phyloP scores from a whole-genome alignment of 495 filamentous ascomycete species.

The Amphirosellinia nigrospora region DNA sequence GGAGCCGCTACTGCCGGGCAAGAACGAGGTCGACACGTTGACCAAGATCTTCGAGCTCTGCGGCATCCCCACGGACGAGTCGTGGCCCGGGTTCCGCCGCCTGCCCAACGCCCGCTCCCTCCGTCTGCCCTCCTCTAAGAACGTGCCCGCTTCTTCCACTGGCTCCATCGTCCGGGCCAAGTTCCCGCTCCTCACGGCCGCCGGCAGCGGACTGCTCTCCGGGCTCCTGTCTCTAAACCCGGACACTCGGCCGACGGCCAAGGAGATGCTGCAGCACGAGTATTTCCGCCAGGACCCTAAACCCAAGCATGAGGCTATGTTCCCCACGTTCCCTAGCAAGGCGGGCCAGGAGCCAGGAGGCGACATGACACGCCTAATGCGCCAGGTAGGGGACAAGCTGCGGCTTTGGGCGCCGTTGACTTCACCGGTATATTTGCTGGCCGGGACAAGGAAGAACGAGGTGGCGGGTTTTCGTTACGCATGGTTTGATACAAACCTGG shows the following conservation, averaged over 20 bases:
- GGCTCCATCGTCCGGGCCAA: slow-evolving; percentile 65
- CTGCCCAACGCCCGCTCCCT: slow-evolving; percentile 88
- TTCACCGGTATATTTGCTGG: slow-evolving; percentile 80
- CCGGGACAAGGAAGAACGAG: slow-evolving; percentile 73
- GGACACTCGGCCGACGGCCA: slow-evolving; percentile 68
- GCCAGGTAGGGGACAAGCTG: slow-evolving; percentile 79
- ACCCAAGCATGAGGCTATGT: slow-evolving; percentile 84
- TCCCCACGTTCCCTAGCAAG: slow-evolving; percentile 92
- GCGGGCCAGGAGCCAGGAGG: slow-evolving; percentile 86
- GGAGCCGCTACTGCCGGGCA: slow-evolving; percentile 85
- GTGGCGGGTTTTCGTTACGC: slow-evolving; percentile 81
- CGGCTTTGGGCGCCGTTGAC: slow-evolving; percentile 70
- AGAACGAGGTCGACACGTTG: slow-evolving; percentile 89
- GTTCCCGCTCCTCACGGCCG: slow-evolving; percentile 81
- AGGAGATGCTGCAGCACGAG: slow-evolving; percentile 67
- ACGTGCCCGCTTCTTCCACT: slow-evolving; percentile 44
- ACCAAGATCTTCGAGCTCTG: slow-evolving; percentile 83
- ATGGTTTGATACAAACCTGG: slow-evolving; percentile 53
- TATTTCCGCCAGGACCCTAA: slow-evolving; percentile 92
- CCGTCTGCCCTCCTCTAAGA: slow-evolving; percentile 65
- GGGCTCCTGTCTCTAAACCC: slow-evolving; percentile 79
- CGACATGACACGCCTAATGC: slow-evolving; percentile 79
- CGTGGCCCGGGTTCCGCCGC: slow-evolving; percentile 86
- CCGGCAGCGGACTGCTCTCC: slow-evolving; percentile 72
- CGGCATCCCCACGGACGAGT: slow-evolving; percentile 84